Base-by-base conservation (phyloP, 257 asterid genomes). In the Jacaranda copaia region DNA sequence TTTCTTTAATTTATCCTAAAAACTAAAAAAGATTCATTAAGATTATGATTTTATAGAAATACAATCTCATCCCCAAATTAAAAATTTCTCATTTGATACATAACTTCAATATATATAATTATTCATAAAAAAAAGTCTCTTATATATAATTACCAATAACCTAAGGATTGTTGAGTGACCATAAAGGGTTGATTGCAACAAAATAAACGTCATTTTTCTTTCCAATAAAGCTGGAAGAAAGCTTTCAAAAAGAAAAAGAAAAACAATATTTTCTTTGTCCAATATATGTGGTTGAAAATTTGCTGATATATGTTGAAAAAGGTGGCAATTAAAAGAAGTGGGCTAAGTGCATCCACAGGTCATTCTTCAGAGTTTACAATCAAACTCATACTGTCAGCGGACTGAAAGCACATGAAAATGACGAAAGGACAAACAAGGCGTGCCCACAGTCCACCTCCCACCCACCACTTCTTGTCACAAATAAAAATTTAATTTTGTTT, bases 391-490 rank as follows among this genome's bases (percentile, higher is more conserved):
- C 12, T 78, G 71, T 35, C 20, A 38, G 38, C 14, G 15, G 39
- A 25, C 43, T n/a, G 5, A 8, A 32, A 11, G 70, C 66, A 76
- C 79, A 57, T 76, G 81, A 71, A 76, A 18, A 45, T 71, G 14
- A 70, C 72, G 11, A 57, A 35, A 64, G 8, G 72, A 81, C 74
- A 76, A 81, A 56, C 72, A 60, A 68, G 39, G 79, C 75, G 78
- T 80, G 81, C 64, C 18, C 78, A 35, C 32, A 7, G 8, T 53
- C 74, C 66, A 69, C 71, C 14, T n/a, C 52, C 52, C 62, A 62
- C 64, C 32, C 6, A 61, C 75, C 70, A 59, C 80, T 71, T 68
- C 57, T 78, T 46, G 65, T 73, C 70, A 40, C 78, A 53, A 70
- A 59, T 48, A 8, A 19, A 25, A 65, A 16, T 32, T 56, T 73